Percentiles rank a stretch among this genome's conserved stretches.
These are phyloP conservation scores for Ilex aquifolium DNA, from an alignment of 257 asterid genomes.

Conservation along the genomic window DNA sequence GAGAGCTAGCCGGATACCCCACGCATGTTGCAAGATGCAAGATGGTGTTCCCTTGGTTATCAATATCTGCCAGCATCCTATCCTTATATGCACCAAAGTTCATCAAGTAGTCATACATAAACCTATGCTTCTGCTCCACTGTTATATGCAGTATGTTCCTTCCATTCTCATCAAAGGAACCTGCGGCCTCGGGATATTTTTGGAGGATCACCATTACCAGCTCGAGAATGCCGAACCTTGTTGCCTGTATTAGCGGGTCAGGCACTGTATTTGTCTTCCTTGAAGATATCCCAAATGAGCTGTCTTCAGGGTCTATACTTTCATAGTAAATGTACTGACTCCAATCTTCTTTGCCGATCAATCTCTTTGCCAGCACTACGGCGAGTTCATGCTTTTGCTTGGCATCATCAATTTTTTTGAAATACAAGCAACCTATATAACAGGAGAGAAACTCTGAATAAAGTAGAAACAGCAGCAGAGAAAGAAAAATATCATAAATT, in stretches of 20 bases:
- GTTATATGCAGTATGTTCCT: background rate
- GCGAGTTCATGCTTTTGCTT: background rate
- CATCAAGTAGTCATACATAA: background rate
- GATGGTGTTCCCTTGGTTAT: too few relatives aligned
- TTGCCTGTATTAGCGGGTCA: background rate
- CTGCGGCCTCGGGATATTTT: background rate
- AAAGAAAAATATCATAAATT: background rate
- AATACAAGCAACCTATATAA: background rate
- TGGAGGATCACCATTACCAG: background rate
- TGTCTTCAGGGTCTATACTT: background rate
- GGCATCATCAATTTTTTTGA: background rate
- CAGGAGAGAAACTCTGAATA: background rate
- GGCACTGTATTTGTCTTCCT: too few relatives aligned
- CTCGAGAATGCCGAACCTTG: background rate
- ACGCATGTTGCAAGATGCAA: too few relatives aligned
- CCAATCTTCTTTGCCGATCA: background rate
- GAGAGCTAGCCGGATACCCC: too few relatives aligned
- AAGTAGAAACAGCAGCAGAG: background rate
- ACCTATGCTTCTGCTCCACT: background rate
- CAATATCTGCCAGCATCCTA: too few relatives aligned
- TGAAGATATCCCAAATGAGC: too few relatives aligned
- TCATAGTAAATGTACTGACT: background rate
- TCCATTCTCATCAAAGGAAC: background rate
- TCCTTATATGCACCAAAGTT: too few relatives aligned
- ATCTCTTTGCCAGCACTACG: background rate